Evolutionary conservation across 306 rosid genomes (phyloP).

Genomic region (Citrullus mucosospermus): DNA sequence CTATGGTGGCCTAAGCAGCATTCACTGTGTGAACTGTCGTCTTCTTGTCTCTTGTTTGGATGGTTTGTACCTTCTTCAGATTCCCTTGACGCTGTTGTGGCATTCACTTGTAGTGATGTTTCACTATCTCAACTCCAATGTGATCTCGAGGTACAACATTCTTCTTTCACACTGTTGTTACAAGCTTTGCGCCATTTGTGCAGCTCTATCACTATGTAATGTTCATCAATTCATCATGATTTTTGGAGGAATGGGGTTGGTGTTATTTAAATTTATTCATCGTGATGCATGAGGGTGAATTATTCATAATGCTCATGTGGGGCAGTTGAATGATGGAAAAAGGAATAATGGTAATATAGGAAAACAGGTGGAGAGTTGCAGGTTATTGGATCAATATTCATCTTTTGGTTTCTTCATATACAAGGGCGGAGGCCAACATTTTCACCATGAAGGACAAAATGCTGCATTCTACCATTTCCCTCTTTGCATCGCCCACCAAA

Average conservation of each 20-base stretch:
- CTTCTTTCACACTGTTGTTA: slow-evolving; percentile 4
- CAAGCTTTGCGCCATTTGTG: background rate
- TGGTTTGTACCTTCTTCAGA: slow-evolving; percentile 67
- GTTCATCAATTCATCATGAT: background rate
- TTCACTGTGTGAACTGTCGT: slow-evolving; percentile 27
- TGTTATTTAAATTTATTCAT: background rate
- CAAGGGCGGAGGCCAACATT: background rate
- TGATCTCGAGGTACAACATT: slow-evolving; percentile 43
- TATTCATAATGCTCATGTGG: background rate
- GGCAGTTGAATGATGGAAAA: background rate
- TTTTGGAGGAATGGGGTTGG: background rate
- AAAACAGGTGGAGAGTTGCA: background rate
- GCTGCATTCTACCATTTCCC: background rate
- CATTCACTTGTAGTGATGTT: slow-evolving; percentile 37
- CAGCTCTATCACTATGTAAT: background rate
- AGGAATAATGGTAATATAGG: background rate
- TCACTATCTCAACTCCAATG: slow-evolving; percentile 26
- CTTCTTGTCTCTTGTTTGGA: slow-evolving; percentile 50
- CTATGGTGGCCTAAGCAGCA: slow-evolving; percentile 93
- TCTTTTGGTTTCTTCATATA: background rate
- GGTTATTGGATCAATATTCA: background rate
- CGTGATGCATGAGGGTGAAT: background rate
- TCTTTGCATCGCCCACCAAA: background rate
- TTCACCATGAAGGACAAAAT: background rate
- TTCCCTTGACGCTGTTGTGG: slow-evolving; percentile 65